Conservation (phyloP, 2,329 filamentous ascomycete species). For the Alternaria brassicae region DNA sequence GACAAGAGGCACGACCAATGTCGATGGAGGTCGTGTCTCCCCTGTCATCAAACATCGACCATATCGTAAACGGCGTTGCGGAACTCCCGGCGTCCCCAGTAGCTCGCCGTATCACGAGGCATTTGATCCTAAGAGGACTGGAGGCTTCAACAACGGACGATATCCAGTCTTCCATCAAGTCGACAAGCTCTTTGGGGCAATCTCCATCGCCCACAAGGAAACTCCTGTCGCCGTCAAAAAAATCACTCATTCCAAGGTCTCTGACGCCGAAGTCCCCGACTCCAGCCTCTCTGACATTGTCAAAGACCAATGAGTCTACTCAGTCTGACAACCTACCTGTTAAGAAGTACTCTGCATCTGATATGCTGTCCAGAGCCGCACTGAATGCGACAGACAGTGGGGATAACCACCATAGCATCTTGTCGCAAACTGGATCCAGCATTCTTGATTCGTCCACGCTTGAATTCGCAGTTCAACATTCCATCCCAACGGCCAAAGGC, state of each 20-base stretch:
- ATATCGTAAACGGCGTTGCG: constrained; percentile 10
- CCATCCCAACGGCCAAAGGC: constrained; percentile 38
- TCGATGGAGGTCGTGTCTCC: constrained; percentile 15
- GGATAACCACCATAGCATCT: constrained; percentile 28
- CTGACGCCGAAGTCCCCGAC: background rate
- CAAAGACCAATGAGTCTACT: background rate
- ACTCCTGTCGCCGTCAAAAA: background rate
- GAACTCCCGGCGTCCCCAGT: constrained; percentile 46
- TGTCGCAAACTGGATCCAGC: constrained; percentile 37
- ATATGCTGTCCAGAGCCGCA: background rate
- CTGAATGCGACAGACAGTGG: background rate
- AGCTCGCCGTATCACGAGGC: constrained; percentile 42
- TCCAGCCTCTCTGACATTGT: background rate
- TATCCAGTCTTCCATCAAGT: constrained; percentile 21
- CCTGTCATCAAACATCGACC: constrained; percentile 9
- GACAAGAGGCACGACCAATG: constrained; percentile 5
- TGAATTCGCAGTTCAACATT: constrained; percentile 38
- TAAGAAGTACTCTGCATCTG: background rate
- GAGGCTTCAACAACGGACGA: constrained; percentile 38
- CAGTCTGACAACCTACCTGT: constrained; percentile 2
- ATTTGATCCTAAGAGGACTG: constrained; percentile 39
- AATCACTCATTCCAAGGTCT: background rate
- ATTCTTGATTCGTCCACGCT: constrained; percentile 44
- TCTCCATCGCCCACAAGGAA: background rate
- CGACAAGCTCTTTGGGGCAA: background rate